phyloP scores from a whole-genome alignment of 2,329 filamentous ascomycete genomes.

The Colletotrichum viniferum region DNA sequence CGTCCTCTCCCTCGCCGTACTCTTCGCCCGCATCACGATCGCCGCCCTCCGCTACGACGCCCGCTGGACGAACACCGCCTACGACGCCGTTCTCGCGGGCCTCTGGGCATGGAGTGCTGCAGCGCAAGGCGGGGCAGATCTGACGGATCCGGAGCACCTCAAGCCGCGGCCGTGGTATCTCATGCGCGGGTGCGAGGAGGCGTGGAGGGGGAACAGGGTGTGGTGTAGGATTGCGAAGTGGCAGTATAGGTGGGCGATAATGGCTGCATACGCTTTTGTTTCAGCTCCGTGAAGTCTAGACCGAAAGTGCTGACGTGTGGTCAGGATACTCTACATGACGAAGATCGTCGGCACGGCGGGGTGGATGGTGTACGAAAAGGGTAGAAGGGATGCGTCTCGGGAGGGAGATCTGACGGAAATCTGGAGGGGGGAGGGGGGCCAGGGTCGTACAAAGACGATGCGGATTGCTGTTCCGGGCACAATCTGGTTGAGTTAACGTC shows the following conservation, averaged over 20 bases:
- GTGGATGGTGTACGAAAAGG: not conserved
- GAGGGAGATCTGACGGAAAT: not conserved
- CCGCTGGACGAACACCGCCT: slow-evolving; percentile 23
- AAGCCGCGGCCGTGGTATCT: slow-evolving; percentile 32
- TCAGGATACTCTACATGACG: not conserved
- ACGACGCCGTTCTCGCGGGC: slow-evolving; percentile 30
- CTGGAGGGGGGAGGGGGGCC: not conserved
- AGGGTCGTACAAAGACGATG: not conserved
- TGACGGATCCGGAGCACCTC: slow-evolving; percentile 26
- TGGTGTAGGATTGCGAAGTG: not conserved
- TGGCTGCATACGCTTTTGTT: not conserved
- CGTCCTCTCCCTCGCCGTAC: slow-evolving; percentile 31
- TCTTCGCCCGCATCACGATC: slow-evolving; percentile 28
- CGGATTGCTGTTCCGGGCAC: not conserved
- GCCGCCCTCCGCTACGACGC: slow-evolving; percentile 25
- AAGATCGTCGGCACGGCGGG: not conserved
- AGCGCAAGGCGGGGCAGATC: slow-evolving; percentile 26
- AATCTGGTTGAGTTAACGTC: not conserved
- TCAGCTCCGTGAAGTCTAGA: not conserved
- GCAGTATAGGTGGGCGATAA: not conserved
- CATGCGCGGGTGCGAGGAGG: slow-evolving; percentile 21
- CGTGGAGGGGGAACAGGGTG: not conserved
- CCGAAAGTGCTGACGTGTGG: not conserved
- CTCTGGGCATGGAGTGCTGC: slow-evolving; percentile 31
- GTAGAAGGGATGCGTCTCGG: not conserved